These are phyloP conservation scores for Arthrobotrys sphaeroides DNA, from an alignment of 2,329 filamentous ascomycete species.

Conservation along the genomic window DNA sequence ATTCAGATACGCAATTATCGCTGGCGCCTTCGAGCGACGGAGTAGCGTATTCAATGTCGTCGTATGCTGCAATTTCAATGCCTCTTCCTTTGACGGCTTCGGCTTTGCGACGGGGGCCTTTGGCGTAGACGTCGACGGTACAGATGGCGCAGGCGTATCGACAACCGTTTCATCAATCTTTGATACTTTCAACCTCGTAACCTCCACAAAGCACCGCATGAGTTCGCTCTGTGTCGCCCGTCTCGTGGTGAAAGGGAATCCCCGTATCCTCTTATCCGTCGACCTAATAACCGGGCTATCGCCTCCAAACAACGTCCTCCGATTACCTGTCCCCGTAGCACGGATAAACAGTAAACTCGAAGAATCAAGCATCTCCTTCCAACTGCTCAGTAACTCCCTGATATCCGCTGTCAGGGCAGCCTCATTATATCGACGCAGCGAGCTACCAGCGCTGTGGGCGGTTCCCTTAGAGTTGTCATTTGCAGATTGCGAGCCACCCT, in stretches of 20 bases:
- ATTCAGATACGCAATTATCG: slow-evolving; percentile 82
- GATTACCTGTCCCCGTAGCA: slow-evolving; percentile 85
- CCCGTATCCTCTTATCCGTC: slow-evolving; percentile 81
- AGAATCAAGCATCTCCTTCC: slow-evolving; percentile 84
- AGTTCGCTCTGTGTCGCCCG: slow-evolving; percentile 92
- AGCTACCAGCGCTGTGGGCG: slow-evolving; percentile 91
- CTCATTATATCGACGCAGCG: slow-evolving; percentile 91
- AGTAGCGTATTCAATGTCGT: slow-evolving; percentile 88
- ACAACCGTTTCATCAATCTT: slow-evolving; percentile 76
- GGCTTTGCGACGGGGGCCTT: slow-evolving; percentile 65
- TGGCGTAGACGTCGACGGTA: slow-evolving; percentile 63
- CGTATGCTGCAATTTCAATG: slow-evolving; percentile 82
- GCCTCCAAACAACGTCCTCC: slow-evolving; percentile 88
- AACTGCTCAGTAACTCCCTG: slow-evolving; percentile 79
- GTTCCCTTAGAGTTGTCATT: slow-evolving; percentile 94
- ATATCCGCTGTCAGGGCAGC: slow-evolving; percentile 89
- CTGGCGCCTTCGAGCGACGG: slow-evolving; percentile 87
- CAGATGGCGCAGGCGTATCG: slow-evolving; percentile 57
- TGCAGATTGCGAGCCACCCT: slow-evolving; percentile 92
- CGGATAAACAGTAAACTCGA: slow-evolving; percentile 87
- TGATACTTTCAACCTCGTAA: slow-evolving; percentile 86
- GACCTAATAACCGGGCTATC: slow-evolving; percentile 83
- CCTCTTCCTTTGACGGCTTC: slow-evolving; percentile 82
- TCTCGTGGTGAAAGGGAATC: slow-evolving; percentile 92
- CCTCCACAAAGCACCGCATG: slow-evolving; percentile 91